Evolutionary conservation across 176 grass and related monocot species (phyloP).

Genomic region (Bromus sterilis): DNA sequence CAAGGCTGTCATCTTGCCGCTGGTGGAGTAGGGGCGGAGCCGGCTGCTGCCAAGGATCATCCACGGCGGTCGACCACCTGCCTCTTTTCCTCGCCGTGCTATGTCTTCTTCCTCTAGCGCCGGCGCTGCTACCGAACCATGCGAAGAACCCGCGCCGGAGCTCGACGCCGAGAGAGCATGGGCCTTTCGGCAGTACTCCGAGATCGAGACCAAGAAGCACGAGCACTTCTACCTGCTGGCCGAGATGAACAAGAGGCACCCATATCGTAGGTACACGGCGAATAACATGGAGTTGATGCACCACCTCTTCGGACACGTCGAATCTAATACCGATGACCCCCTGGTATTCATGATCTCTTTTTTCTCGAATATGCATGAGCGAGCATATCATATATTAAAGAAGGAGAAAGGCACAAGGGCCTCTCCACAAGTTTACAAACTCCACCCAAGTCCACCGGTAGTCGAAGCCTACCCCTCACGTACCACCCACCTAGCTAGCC

Average conservation of each 20-base stretch:
- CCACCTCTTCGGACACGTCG: neutral
- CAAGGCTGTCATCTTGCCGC: neutral
- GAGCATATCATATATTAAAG: no score
- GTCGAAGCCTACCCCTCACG: no score
- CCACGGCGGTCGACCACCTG: neutral
- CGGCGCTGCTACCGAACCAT: no score
- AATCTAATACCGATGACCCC: neutral
- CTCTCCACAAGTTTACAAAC: no score
- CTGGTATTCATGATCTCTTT: neutral
- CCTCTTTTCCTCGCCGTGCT: neutral
- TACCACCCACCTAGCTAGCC: no score
- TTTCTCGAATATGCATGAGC: no score
- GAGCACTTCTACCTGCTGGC: neutral
- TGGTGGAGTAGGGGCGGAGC: neutral
- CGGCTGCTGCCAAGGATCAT: neutral
- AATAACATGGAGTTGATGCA: neutral
- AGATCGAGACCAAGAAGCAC: neutral
- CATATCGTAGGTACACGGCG: neutral
- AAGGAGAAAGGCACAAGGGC: no score
- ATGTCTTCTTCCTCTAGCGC: neutral
- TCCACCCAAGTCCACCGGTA: no score
- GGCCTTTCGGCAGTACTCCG: neutral
- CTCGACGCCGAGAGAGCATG: neutral
- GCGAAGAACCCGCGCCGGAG: neutral
- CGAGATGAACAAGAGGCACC: neutral